Evolutionary conservation across 331 rosid genomes (phyloP).

Genomic region (Stylosanthes scabra): DNA sequence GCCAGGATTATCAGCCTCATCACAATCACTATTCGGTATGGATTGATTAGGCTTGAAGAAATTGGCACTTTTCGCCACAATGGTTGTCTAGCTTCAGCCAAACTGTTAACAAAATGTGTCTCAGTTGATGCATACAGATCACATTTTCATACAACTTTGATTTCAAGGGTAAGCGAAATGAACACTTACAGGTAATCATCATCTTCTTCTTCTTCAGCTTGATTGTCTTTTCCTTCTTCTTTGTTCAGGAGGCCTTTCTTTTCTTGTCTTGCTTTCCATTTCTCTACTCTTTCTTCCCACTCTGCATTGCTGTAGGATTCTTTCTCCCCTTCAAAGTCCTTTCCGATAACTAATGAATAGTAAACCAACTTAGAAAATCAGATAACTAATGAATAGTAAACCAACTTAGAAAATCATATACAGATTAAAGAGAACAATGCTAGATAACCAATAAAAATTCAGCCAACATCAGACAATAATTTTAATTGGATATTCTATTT

Average conservation of each 20-base stretch:
- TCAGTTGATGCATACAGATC: not conserved
- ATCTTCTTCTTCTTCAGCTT: constrained; percentile 52
- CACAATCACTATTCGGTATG: constrained; percentile 88
- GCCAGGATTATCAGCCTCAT: constrained; percentile 76
- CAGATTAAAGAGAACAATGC: constrained; percentile 6
- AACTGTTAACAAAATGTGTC: constrained; percentile 44
- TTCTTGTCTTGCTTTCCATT: constrained; percentile 95
- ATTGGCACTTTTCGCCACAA: constrained; percentile 91
- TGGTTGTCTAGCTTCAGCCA: constrained; percentile 97
- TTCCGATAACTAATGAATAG: constrained; percentile 58
- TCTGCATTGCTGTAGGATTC: constrained; percentile 71
- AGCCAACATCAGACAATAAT: no score
- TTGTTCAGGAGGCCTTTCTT: constrained; percentile 81
- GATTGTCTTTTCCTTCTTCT: constrained; percentile 64
- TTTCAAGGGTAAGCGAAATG: constrained; percentile 10
- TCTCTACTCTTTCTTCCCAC: constrained; percentile 67
- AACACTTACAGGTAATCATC: constrained; percentile 75
- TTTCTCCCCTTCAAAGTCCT: constrained; percentile 88
- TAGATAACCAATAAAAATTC: no score
- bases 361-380: constrained; percentile 15
- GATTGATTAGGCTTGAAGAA: constrained; percentile 83
- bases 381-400: constrained; percentile 44
- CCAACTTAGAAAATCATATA: constrained; percentile 10
- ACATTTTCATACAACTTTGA: not conserved
- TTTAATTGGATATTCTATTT: no score